Evolutionary conservation across 2,329 filamentous ascomycete genomes (phyloP).

Genomic region (Grosmannia serpens): DNA sequence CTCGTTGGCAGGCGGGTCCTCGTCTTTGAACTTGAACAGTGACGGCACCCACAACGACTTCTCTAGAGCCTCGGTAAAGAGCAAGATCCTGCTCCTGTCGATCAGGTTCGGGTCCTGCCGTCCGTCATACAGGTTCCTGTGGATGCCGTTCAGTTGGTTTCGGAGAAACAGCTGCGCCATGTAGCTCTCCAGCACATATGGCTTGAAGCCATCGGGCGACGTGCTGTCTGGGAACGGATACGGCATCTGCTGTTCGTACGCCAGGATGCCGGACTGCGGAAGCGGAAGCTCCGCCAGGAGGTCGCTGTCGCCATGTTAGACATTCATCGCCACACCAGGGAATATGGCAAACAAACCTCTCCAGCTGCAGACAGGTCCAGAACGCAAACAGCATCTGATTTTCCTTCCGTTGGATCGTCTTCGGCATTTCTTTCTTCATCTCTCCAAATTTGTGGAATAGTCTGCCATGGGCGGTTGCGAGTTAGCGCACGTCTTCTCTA

Average conservation of each 20-base stretch:
- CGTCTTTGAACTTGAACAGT: constrained; percentile 40
- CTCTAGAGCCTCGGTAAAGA: constrained; percentile 21
- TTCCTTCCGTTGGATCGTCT: constrained; percentile 32
- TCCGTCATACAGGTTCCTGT: constrained; percentile 40
- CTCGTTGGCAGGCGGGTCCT: constrained; percentile 57
- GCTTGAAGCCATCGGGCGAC: constrained; percentile 26
- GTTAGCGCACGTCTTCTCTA: not conserved
- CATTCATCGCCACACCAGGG: not conserved
- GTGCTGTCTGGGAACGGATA: constrained; percentile 38
- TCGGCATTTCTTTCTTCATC: constrained; percentile 22
- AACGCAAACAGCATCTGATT: constrained; percentile 67
- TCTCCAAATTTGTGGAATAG: constrained; percentile 36
- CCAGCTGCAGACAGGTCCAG: constrained; percentile 88
- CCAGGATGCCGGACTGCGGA: constrained; percentile 49
- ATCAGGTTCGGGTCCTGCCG: not conserved
- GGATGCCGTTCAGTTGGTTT: constrained; percentile 53
- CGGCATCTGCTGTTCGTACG: constrained; percentile 52
- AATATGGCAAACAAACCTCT: constrained; percentile 48
- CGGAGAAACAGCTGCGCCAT: constrained; percentile 52
- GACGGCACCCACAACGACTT: constrained; percentile 32
- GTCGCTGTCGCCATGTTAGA: constrained; percentile 43
- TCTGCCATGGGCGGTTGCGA: constrained; percentile 2
- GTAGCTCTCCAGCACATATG: constrained; percentile 46
- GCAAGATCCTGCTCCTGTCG: constrained; percentile 34
- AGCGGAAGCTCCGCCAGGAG: constrained; percentile 75